A percentile compares a stretch with the other conserved stretches of the same genome.
These are phyloP conservation scores for Podaxis carcinomalis DNA, from an alignment of 768 basidiomycete species.

Conservation along the genomic window DNA sequence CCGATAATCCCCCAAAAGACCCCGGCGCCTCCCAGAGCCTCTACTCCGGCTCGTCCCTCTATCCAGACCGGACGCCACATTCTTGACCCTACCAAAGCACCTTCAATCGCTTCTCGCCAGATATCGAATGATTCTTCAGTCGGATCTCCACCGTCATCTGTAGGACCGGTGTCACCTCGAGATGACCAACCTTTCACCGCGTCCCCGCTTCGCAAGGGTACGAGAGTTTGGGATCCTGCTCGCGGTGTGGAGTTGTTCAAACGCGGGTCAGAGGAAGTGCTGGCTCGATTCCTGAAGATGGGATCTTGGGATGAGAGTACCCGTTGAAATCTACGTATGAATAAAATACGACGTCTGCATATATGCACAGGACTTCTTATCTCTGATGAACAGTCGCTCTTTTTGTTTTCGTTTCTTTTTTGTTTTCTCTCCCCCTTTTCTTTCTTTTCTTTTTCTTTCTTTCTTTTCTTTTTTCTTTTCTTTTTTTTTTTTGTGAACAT, in stretches of 20 bases:
- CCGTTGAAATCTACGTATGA: conserved; percentile 16
- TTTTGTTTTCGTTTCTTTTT: background rate
- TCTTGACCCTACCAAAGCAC: conserved; percentile 16
- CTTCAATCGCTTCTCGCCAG: conserved; percentile 30
- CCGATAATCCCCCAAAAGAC: background rate
- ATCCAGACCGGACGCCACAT: conserved; percentile 6
- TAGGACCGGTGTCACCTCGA: conserved; percentile 47
- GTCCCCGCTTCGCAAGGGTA: conserved; percentile 37
- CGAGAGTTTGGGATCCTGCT: conserved; percentile 81
- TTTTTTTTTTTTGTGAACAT: conserved; percentile 4
- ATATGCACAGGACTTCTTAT: background rate
- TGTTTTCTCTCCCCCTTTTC: background rate
- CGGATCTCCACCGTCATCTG: conserved; percentile 51
- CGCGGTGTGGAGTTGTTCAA: conserved; percentile 85
- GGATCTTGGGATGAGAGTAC: conserved; percentile 57
- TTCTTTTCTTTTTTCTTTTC: background rate
- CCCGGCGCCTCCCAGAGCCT: background rate
- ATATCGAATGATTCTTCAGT: conserved; percentile 48
- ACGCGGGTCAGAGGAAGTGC: conserved; percentile 81
- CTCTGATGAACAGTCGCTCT: background rate
- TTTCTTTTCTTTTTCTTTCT: background rate
- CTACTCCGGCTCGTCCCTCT: conserved; percentile 10
- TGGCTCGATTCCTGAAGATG: conserved; percentile 79
- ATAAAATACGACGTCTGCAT: background rate
- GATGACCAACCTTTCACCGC: conserved; percentile 31